Evolutionary conservation across 306 rosid genomes (phyloP), one percentile per base, ranked within the genome.

Genomic region (Abrus pulchellus): DNA sequence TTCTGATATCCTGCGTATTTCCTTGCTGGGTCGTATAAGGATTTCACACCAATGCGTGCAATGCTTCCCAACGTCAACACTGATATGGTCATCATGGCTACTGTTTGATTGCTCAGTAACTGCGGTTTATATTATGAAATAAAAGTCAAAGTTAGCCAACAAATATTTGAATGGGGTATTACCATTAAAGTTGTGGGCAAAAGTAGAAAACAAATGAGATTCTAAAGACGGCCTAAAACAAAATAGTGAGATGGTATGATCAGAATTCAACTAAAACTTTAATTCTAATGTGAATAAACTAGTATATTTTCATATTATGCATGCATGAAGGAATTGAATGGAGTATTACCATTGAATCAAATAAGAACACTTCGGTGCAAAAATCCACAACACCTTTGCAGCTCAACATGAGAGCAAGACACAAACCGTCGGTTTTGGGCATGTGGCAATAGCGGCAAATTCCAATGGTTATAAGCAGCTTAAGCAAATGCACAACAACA

Each of bases 331-430:
- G 1, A 44, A 44, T 8, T 44, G 2, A 8, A 14, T n/a, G 59
- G 7, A 13, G 28, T 3, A 8, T 74, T 74, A 88, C 86, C 73
- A 52, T 3, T 3, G 34, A 33, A 48, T 83, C 91, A 36, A 62
- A 71, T 2, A 49, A 28, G 0, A 61, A 5, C 1, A 82, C 4
- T 38, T 12, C 34, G 6, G 2, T 3, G 55, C 67, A 20, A 20
- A 85, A 63, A 5, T 91, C 86, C 62, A 91, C 83, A 10, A 88
- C 76, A 10, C 93, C 93, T 86, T 79, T 91, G 92, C 78, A 78
- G 68, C 88, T 69, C 78, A 91, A 57, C 76, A 88, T 60, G 74
- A 89, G 86, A 59, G 82, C 78, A 3, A 91, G 50, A 9, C 86
- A 61, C 3, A 89, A 43, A 3, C 81, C 81, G 5, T 91, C 93